Conservation (phyloP, 2,329 filamentous ascomycete species). For the Exophiala lecanii-corni region DNA sequence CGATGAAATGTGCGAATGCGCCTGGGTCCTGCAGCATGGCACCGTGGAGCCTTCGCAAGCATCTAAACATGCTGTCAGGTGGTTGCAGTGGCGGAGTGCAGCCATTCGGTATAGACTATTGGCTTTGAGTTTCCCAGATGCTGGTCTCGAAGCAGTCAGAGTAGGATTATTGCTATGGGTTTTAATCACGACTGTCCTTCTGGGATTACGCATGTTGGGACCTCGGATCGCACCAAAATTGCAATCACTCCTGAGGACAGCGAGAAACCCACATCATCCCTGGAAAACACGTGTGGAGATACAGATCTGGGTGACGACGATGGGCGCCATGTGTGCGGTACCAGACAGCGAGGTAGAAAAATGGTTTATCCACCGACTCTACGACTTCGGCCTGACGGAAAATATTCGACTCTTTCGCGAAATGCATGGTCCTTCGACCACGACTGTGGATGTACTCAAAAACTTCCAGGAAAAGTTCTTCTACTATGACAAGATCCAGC, state of each 20-base stretch:
- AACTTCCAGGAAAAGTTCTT: slow-evolving; percentile 23
- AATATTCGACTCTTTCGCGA: slow-evolving; percentile 11
- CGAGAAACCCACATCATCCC: slow-evolving; percentile 4
- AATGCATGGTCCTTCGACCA: slow-evolving; percentile 7
- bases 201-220: slow-evolving; percentile 19
- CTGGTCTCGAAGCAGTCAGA: slow-evolving; percentile 16
- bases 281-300: slow-evolving; percentile 15
- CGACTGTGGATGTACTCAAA: slow-evolving; percentile 15
- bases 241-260: slow-evolving; percentile 7
- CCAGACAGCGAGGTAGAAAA: slow-evolving; percentile 15
- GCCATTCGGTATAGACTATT: slow-evolving; percentile 20
- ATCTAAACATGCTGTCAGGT: slow-evolving; percentile 21
- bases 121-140: slow-evolving; percentile 10
- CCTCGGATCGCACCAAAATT: slow-evolving; percentile 21
- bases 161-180: slow-evolving; percentile 21
- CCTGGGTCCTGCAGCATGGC: slow-evolving; percentile 19
- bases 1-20: slow-evolving; percentile 18
- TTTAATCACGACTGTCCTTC: slow-evolving; percentile 19
- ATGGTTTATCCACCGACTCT: slow-evolving; percentile 20
- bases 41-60: slow-evolving; percentile 9
- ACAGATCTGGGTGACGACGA: slow-evolving; percentile 21
- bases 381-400: slow-evolving; percentile 14
- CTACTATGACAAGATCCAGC: slow-evolving; percentile 20
- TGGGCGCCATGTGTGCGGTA: slow-evolving; percentile 20
- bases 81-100: slow-evolving; percentile 22